Conservation (phyloP, 2,329 filamentous ascomycete species). For the Verticillium isaacii region DNA sequence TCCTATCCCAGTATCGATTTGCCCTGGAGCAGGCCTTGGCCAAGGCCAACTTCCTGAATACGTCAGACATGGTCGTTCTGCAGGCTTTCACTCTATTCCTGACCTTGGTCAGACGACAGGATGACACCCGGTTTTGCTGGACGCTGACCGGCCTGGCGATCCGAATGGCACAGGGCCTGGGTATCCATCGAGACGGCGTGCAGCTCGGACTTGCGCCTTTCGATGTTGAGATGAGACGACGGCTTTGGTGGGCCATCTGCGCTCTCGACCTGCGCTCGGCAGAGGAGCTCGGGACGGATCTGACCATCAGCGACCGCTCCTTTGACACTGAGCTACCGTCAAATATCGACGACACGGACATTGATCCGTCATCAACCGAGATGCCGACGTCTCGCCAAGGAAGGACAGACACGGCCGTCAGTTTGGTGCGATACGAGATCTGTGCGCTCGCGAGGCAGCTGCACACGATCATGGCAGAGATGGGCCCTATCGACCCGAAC, state of each 20-base stretch:
- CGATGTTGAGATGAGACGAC: conserved; percentile 55
- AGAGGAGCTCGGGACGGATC: conserved; percentile 47
- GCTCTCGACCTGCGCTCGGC: conserved; percentile 50
- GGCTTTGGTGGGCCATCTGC: conserved; percentile 58
- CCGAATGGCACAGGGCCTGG: conserved; percentile 56
- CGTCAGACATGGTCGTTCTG: conserved; percentile 50
- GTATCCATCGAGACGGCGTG: conserved; percentile 52
- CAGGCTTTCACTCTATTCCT: conserved; percentile 57
- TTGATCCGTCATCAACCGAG: conserved; percentile 40
- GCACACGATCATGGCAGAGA: conserved; percentile 26
- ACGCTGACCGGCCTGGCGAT: conserved; percentile 52
- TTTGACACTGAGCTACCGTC: conserved; percentile 45
- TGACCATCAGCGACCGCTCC: conserved; percentile 32
- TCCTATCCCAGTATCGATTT: conserved; percentile 43
- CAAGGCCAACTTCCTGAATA: conserved; percentile 52
- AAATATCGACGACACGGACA: conserved; percentile 46
- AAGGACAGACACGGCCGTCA: conserved; percentile 46
- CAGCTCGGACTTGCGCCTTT: conserved; percentile 49
- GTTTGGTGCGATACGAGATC: conserved; percentile 48
- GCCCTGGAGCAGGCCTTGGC: conserved; percentile 54
- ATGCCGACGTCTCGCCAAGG: conserved; percentile 42
- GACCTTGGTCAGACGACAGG: conserved; percentile 38
- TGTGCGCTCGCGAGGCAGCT: conserved; percentile 32
- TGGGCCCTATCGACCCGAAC: conserved; percentile 23
- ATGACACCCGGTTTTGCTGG: conserved; percentile 53